These are phyloP conservation scores for Aspergillus phoenicis DNA, from an alignment of 2,329 filamentous ascomycete genomes.

Conservation along the genomic window DNA sequence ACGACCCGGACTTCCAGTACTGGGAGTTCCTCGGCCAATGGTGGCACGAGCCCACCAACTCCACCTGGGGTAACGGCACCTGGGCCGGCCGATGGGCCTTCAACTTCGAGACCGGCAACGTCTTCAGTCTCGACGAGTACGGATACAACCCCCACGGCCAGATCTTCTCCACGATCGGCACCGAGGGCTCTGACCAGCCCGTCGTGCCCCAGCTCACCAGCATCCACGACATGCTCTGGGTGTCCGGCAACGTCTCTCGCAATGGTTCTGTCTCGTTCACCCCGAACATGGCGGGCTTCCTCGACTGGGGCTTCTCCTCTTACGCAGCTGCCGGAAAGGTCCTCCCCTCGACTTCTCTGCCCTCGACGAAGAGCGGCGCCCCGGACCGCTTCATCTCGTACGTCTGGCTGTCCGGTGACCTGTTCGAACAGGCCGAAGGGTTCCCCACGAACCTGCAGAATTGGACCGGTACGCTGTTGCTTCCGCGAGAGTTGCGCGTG, in stretches of 20 bases:
- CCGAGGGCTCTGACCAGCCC: slow-evolving; percentile 17
- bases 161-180: slow-evolving; percentile 22
- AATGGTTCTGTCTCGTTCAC: slow-evolving; percentile 16
- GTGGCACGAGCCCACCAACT: slow-evolving; percentile 23
- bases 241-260: slow-evolving; percentile 12
- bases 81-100: slow-evolving; percentile 25
- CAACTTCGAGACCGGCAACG: slow-evolving; percentile 25
- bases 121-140: slow-evolving; percentile 18
- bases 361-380: slow-evolving; percentile 19
- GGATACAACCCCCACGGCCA: slow-evolving; percentile 21
- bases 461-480: slow-evolving; percentile 19
- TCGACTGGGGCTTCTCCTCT: slow-evolving; percentile 23
- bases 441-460: slow-evolving; percentile 21
- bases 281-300: slow-evolving; percentile 23
- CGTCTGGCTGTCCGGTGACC: slow-evolving; percentile 22
- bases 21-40: slow-evolving; percentile 26
- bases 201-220: slow-evolving; percentile 17
- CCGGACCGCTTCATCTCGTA: slow-evolving; percentile 22
- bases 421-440: slow-evolving; percentile 12
- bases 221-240: slow-evolving; percentile 26
- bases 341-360: slow-evolving; percentile 17
- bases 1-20: slow-evolving; percentile 19
- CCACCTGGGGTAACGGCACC: slow-evolving; percentile 24
- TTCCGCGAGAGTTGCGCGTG: slow-evolving; percentile 20
- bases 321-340: slow-evolving; percentile 25